These are phyloP conservation scores for Syzygium malaccense DNA, from an alignment of 441 rosid species.

Conservation along the genomic window DNA sequence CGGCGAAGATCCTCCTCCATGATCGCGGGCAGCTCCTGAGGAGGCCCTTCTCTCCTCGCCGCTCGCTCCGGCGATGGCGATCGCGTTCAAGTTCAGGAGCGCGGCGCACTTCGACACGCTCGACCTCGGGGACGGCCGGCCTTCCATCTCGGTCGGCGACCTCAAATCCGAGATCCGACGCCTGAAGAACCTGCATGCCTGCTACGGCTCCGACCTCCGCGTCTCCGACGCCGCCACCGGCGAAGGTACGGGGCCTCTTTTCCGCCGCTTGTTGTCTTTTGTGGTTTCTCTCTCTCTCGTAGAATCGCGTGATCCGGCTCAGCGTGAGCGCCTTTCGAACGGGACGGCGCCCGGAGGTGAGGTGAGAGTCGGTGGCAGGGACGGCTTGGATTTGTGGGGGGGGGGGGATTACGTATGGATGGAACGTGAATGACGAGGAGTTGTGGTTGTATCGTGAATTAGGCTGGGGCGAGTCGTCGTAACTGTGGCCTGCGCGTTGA, in stretches of 20 bases:
- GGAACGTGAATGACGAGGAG: not conserved
- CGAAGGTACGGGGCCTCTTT: conserved; percentile 23
- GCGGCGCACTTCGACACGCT: conserved; percentile 31
- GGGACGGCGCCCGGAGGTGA: not conserved
- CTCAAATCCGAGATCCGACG: conserved; percentile 37
- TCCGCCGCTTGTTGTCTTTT: not conserved
- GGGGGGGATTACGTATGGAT: not conserved
- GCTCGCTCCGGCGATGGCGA: conserved; percentile 23
- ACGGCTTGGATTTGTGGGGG: not conserved
- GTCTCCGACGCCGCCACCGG: conserved; percentile 36
- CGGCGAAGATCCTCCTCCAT: not conserved
- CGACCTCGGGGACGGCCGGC: conserved; percentile 29
- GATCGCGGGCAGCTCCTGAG: not conserved
- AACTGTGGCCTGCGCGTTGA: not conserved
- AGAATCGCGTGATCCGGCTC: not conserved
- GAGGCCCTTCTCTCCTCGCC: not conserved
- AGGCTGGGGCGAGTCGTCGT: not conserved
- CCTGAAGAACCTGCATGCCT: conserved; percentile 26
- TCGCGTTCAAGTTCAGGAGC: conserved; percentile 47
- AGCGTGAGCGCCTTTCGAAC: not conserved
- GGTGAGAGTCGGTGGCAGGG: not conserved
- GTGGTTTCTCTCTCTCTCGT: not conserved
- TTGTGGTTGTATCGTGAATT: not conserved
- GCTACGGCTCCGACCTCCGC: conserved; percentile 39
- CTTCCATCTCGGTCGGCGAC: conserved; percentile 35